Percentiles rank a stretch among this genome's conserved stretches.
phyloP scores from a whole-genome alignment of 768 basidiomycete genomes.

The Daedaleopsis sinensis region DNA sequence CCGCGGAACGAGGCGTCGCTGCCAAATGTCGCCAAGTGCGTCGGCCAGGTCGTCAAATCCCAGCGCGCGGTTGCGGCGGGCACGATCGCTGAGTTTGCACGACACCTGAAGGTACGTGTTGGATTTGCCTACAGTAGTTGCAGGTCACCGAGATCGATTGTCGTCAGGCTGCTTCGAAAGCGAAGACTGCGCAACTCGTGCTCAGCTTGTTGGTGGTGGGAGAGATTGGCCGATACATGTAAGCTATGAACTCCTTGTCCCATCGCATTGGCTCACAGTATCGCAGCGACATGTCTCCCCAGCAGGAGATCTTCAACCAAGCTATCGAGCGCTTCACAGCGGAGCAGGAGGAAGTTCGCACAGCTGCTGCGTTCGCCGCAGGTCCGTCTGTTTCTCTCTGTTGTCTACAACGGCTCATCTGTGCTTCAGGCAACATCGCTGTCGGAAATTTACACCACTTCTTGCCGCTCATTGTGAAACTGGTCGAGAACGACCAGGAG shows the following conservation, averaged over 20 bases:
- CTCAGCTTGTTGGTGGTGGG: constrained; percentile 89
- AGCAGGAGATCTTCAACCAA: constrained; percentile 76
- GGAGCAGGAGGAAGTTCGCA: constrained; percentile 83
- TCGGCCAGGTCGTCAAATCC: constrained; percentile 80
- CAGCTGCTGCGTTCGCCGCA: constrained; percentile 93
- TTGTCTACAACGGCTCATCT: not conserved
- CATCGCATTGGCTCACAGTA: not conserved
- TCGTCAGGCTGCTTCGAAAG: constrained; percentile 46
- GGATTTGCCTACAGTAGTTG: not conserved
- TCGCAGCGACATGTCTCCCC: constrained; percentile 81
- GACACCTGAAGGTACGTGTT: constrained; percentile 66
- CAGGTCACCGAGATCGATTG: not conserved
- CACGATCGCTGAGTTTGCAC: constrained; percentile 84
- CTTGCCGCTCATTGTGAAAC: constrained; percentile 81
- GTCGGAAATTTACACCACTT: constrained; percentile 90
- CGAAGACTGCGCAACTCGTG: constrained; percentile 68
- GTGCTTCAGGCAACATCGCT: constrained; percentile 71
- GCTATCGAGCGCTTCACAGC: constrained; percentile 75
- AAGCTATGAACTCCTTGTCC: not conserved
- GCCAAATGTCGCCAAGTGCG: constrained; percentile 80
- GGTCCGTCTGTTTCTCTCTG: constrained; percentile 30
- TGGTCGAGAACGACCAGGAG: constrained; percentile 73
- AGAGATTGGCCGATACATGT: constrained; percentile 93
- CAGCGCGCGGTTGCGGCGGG: constrained; percentile 75
- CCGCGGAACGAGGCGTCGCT: constrained; percentile 56